Conservation (phyloP, 2,329 filamentous ascomycete species). For the Colletotrichum tofieldiae region DNA sequence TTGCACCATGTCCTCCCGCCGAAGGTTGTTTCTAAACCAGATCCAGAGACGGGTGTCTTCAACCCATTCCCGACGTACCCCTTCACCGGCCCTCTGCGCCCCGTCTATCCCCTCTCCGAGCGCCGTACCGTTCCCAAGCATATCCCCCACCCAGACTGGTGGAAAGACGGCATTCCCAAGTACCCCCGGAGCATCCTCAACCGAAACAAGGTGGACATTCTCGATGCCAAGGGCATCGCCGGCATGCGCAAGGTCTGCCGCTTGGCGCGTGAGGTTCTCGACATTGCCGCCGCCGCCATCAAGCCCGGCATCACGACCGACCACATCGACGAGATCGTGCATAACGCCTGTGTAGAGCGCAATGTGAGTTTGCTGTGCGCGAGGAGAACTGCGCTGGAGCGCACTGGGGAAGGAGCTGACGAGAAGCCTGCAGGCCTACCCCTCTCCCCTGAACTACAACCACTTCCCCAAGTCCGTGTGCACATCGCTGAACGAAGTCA, state of each 20-base stretch:
- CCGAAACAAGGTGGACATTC: slow-evolving; percentile 85
- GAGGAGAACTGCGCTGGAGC: not conserved
- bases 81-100: slow-evolving; percentile 86
- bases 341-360: slow-evolving; percentile 94
- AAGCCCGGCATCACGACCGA: slow-evolving; percentile 97
- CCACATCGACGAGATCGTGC: slow-evolving; percentile 93
- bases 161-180: slow-evolving; percentile 82
- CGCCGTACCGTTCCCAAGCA: slow-evolving; percentile 81
- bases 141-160: slow-evolving; percentile 91
- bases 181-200: slow-evolving; percentile 73
- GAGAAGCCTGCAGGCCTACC: slow-evolving; percentile 79
- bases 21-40: slow-evolving; percentile 90
- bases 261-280: slow-evolving; percentile 90
- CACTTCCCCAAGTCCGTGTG: slow-evolving; percentile 98
- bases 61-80: slow-evolving; percentile 93
- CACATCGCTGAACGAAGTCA: slow-evolving; percentile 96
- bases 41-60: slow-evolving; percentile 89
- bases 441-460: slow-evolving; percentile 95
- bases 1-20: slow-evolving; percentile 83
- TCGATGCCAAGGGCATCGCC: slow-evolving; percentile 85
- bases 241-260: slow-evolving; percentile 94
- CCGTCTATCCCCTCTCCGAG: slow-evolving; percentile 87
- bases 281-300: slow-evolving; percentile 87
- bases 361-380: slow-evolving; percentile 73
- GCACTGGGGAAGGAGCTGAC: not conserved